phyloP scores from a whole-genome alignment of 2,329 filamentous ascomycete species.

The Fusarium odoratissimum region DNA sequence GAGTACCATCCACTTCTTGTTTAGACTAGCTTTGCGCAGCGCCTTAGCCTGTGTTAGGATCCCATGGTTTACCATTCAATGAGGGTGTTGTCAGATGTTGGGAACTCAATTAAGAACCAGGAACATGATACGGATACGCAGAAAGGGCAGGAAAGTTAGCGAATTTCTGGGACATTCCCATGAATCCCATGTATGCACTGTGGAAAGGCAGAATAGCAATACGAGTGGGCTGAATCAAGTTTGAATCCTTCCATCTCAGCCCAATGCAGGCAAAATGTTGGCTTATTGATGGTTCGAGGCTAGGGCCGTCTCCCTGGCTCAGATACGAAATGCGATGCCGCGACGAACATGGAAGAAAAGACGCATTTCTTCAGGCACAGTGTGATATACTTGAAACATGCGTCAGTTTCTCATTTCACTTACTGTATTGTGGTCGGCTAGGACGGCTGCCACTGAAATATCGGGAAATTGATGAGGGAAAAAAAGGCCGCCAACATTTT shows the following conservation, averaged over 20 bases:
- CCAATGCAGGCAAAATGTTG: conserved; percentile 12
- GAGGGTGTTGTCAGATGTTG: conserved; percentile 4
- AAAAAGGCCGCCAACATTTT: conserved; percentile 19
- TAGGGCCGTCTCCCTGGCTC: conserved; percentile 16
- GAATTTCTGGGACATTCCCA: conserved; percentile 5
- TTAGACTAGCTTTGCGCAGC: conserved; percentile 10
- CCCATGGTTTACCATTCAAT: background rate
- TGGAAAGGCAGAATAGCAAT: conserved; percentile 11
- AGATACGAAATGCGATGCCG: conserved; percentile 22
- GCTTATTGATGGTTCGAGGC: conserved; percentile 10
- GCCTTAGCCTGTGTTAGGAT: conserved; percentile 14
- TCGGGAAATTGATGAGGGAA: conserved; percentile 15
- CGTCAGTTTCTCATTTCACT: background rate
- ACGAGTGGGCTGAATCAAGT: conserved; percentile 20
- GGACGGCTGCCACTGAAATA: conserved; percentile 22
- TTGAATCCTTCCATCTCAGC: conserved; percentile 22
- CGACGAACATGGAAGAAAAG: conserved; percentile 26
- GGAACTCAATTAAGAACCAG: conserved; percentile 2
- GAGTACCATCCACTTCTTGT: conserved; percentile 23
- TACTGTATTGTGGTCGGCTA: conserved; percentile 29
- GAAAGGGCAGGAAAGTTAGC: background rate
- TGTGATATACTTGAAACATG: conserved; percentile 18
- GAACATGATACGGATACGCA: conserved; percentile 24
- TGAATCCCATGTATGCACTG: conserved; percentile 2
- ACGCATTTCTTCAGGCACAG: conserved; percentile 33